Base-by-base conservation (phyloP, 192 early-diverging fungal species). In the Paraglomus brasilianum region DNA sequence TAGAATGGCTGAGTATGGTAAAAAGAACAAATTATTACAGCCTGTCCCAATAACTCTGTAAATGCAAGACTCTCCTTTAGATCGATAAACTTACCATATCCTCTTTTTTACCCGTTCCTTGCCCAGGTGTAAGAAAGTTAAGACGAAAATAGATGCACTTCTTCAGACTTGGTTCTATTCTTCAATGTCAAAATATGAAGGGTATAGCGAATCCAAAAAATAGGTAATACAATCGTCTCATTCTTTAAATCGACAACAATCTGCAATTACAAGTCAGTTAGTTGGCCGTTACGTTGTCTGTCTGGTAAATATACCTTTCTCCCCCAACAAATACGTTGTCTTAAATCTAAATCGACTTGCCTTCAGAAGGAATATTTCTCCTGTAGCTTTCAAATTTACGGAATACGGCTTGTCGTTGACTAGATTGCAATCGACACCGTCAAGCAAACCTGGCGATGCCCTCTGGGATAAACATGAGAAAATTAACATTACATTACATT, bases 141-240 rank as follows among this genome's bases (percentile, higher is more conserved):
- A 99, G 86, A 49, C 97, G 91, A 19, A 99, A 77, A 70, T 93
- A 89, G 17, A 91, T 86, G 66, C 84, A 91, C 91, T 81, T 99
- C 97, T 59, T 98, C 97, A 53, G 82, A 88, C 78, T 97, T 97
- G 77, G 85, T 89, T 7, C 91, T 87, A 74, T 92, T 97, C 72
- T 99, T 98, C 43, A 99, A 74, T 2, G 95, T 95, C 13, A 93
- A 92, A 63, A 99, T 92, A 75, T 99, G 97, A 99, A 97, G 38
- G 97, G 97, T 13, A 99, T 96, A 2, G 96, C 88, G 74, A 92
- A 86, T 21, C 96, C 96, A 73, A 96, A 96, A n/a, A 45, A 99
- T 90, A 7, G 97, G 97, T 51, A 98, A 78, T 45, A 99, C 87
- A 49, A 99, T 83, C 5, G 96, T 84, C 47, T 97, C 92, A 43